phyloP scores from a whole-genome alignment of 192 early-diverging fungal genomes.

The Cetraspora pellucida region DNA sequence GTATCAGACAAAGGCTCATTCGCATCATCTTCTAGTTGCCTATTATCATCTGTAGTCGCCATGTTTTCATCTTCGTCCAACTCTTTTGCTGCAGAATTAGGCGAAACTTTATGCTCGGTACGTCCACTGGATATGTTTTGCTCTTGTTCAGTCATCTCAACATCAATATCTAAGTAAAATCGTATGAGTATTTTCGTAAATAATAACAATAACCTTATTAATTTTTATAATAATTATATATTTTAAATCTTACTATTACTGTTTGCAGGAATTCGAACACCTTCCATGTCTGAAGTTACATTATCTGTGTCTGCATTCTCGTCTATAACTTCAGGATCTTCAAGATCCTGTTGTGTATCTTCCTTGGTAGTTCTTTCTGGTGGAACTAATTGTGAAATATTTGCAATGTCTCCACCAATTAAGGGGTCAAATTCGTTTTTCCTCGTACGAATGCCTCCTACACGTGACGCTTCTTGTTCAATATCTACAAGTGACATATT shows the following conservation, averaged over 20 bases:
- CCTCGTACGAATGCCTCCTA: slow-evolving; percentile 47
- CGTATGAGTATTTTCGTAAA: not conserved
- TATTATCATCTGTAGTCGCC: slow-evolving; percentile 16
- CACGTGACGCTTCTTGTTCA: slow-evolving; percentile 53
- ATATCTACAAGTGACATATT: slow-evolving; percentile 50
- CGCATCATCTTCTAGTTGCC: slow-evolving; percentile 23
- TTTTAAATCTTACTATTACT: slow-evolving; percentile 5
- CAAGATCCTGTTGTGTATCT: not conserved
- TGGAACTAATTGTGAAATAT: slow-evolving; percentile 50
- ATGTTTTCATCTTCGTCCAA: slow-evolving; percentile 38
- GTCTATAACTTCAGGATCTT: slow-evolving; percentile 36
- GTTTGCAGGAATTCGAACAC: not conserved
- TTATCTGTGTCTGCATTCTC: slow-evolving; percentile 37
- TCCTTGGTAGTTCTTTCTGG: not conserved
- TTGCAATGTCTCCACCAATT: slow-evolving; percentile 57
- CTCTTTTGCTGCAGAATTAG: slow-evolving; percentile 35
- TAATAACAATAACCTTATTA: not conserved
- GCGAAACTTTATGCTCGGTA: not conserved
- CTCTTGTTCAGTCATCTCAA: slow-evolving; percentile 26
- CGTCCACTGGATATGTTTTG: not conserved
- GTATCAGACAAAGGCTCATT: slow-evolving; percentile 32
- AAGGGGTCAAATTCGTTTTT: slow-evolving; percentile 71
- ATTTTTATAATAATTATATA: not conserved
- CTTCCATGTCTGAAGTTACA: slow-evolving; percentile 13
- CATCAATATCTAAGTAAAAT: slow-evolving; percentile 7